A percentile compares a stretch with the other conserved stretches of the same genome.
Evolutionary conservation across 2,329 filamentous ascomycete species (phyloP).

Genomic region (Phaeosphaeria sp.): DNA sequence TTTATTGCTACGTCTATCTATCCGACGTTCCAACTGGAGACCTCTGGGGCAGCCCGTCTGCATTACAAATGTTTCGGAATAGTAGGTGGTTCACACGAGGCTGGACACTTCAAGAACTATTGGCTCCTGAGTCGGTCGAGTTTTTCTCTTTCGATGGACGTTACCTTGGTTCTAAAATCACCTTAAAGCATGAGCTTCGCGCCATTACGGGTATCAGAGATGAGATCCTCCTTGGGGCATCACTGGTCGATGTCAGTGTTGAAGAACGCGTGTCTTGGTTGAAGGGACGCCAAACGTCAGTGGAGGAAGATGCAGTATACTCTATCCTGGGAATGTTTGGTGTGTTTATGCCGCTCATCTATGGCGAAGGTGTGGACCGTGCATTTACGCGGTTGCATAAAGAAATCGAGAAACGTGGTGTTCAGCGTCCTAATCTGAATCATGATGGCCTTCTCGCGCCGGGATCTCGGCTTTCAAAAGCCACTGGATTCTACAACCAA

Average conservation of each 20-base stretch:
- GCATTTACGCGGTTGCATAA: neutral
- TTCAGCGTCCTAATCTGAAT: too few relatives aligned
- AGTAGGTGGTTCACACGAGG: slow-evolving; percentile 1
- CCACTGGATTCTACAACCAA: too few relatives aligned
- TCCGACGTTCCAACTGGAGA: neutral
- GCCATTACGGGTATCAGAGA: slow-evolving; percentile 9
- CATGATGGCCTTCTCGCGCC: too few relatives aligned
- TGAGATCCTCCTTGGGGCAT: slow-evolving; percentile 5
- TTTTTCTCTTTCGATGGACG: slow-evolving; percentile 6
- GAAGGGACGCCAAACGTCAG: slow-evolving; percentile 16
- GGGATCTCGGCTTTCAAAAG: too few relatives aligned
- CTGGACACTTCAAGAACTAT: neutral
- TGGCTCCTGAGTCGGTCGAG: slow-evolving; percentile 5
- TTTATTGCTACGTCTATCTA: slow-evolving; percentile 4
- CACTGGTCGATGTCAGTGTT: slow-evolving; percentile 10
- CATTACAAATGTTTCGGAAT: neutral
- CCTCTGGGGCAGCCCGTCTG: neutral
- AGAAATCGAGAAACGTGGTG: too few relatives aligned
- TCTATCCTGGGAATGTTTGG: neutral
- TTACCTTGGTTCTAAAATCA: neutral
- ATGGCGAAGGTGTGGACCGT: neutral
- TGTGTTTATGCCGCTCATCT: neutral
- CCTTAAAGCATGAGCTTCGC: slow-evolving; percentile 1
- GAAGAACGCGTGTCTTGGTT: slow-evolving; percentile 20
- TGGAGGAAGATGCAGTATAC: slow-evolving; percentile 14